Evolutionary conservation across 2,329 filamentous ascomycete species (phyloP), one percentile per base, ranked within the genome.

Genomic region (Tympanopsis confertula): DNA sequence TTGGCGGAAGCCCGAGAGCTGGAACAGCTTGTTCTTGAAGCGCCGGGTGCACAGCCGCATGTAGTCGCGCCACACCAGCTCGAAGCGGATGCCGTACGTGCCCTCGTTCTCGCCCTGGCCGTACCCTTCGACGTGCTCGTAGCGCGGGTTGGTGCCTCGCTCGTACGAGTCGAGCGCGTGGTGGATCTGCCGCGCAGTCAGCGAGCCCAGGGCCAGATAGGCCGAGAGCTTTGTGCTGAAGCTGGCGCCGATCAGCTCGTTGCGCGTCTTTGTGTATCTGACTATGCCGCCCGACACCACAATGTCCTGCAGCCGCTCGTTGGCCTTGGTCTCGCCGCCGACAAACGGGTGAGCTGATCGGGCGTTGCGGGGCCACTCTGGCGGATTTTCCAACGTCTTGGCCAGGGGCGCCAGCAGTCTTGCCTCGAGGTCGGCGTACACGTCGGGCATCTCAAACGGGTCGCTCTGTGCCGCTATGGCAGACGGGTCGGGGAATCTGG

Each of bases 31-130:
- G 13, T 56, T 50, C 1, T 73, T 71, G 43, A 83, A 86, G 48
- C 88, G 88, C 20, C 69, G 68, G 4, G 75, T 78, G 50, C 80
- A 86, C 0, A 89, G 68, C 1, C 81, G 69, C 78, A 89, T 86
- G 49, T 88, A 89, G 49, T 89, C 85, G 29, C 84, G 65, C 83
- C 81, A 86, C 0, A 89, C 56, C 0, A 91, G 62, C 50, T 89
- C 82, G 39, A 84, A 79, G 0, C 84, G 72, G 1, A 89, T 69
- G 0, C 67, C 71, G 22, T 70, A 70, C 0, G 81, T 86, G 1
- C 84, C 82, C 20, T 74, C 71, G 37, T 81, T 87, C 52, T 87
- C 79, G 0, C 83, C 83, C 36, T 76, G 56, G 1, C 75, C 80
- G 40, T 77, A 87, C 0, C 80, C 81, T 2, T 58, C 42, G 0